Conservation (phyloP, 345 rosid species). For the Citropsis articulata region DNA sequence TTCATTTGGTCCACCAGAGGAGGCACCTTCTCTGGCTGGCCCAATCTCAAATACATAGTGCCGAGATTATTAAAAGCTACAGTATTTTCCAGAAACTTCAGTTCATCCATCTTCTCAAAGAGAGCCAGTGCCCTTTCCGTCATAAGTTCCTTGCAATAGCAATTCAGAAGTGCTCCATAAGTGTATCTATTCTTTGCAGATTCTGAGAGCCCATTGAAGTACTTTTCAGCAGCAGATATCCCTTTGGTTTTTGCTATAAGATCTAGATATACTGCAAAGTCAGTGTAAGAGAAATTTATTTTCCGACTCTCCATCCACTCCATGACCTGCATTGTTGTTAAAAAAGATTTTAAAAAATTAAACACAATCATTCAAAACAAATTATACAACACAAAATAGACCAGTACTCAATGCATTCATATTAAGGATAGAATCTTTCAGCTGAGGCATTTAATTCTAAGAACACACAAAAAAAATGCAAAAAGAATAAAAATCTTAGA, state of each 20-base stretch:
- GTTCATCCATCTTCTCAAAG: slow-evolving; percentile 51
- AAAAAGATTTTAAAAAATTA: neutral
- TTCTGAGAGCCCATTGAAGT: slow-evolving; percentile 40
- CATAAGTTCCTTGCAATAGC: slow-evolving; percentile 49
- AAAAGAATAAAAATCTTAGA: neutral
- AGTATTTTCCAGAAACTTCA: slow-evolving; percentile 31
- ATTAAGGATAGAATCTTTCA: neutral
- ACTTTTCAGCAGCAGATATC: slow-evolving; percentile 55
- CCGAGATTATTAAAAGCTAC: slow-evolving; percentile 59
- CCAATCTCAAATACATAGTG: slow-evolving; percentile 46
- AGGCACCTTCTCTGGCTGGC: slow-evolving; percentile 57
- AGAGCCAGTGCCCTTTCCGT: slow-evolving; percentile 53
- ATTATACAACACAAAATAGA: neutral
- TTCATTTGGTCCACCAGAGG: slow-evolving; percentile 50
- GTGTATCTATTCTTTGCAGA: slow-evolving; percentile 30
- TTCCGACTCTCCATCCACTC: slow-evolving; percentile 83
- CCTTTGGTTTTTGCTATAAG: slow-evolving; percentile 62
- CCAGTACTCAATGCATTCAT: neutral
- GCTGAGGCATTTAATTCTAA: neutral
- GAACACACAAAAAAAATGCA: neutral
- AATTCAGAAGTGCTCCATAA: slow-evolving; percentile 60
- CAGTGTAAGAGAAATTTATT: slow-evolving; percentile 32
- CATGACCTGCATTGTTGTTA: slow-evolving; percentile 40
- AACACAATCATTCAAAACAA: neutral
- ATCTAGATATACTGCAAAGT: slow-evolving; percentile 54